Evolutionary conservation across 495 filamentous ascomycete genomes (phyloP).

Genomic region (Parmelia sp.): DNA sequence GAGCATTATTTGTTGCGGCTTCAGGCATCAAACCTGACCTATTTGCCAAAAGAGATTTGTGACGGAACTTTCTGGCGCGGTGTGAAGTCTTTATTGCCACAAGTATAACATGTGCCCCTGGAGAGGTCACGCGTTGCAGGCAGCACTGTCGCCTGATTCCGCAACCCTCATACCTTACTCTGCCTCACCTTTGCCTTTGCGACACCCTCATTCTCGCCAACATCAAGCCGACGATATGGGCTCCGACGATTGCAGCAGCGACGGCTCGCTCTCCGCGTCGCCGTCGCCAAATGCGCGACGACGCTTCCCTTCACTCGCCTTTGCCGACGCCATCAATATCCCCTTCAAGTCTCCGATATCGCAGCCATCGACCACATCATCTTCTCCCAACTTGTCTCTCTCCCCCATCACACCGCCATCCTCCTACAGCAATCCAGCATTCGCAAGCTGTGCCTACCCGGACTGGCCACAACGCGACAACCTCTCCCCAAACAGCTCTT

Average conservation of each 20-base stretch:
- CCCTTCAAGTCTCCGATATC: constrained; percentile 22
- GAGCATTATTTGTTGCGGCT: not conserved
- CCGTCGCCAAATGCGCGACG: constrained; percentile 11
- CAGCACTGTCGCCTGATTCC: constrained; percentile 1
- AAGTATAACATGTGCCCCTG: not conserved
- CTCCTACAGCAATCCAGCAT: constrained; percentile 12
- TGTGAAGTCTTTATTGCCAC: not conserved
- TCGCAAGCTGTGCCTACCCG: constrained; percentile 23
- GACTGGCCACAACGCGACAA: constrained; percentile 27
- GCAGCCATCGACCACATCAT: constrained; percentile 14
- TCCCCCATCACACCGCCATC: constrained; percentile 19
- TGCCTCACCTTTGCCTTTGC: not conserved
- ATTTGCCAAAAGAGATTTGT: not conserved
- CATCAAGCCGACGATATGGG: constrained; percentile 12
- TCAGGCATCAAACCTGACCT: not conserved
- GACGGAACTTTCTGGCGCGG: not conserved
- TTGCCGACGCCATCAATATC: constrained; percentile 24
- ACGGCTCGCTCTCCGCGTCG: constrained; percentile 20
- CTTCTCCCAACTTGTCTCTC: constrained; percentile 15
- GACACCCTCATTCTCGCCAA: not conserved
- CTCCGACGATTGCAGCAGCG: constrained; percentile 19
- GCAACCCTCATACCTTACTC: not conserved
- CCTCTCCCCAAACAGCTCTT: constrained; percentile 18
- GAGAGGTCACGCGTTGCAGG: not conserved
- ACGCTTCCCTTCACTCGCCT: constrained; percentile 21